These are phyloP conservation scores for Solanum virginianum DNA, from an alignment of 257 asterid species.

Conservation along the genomic window DNA sequence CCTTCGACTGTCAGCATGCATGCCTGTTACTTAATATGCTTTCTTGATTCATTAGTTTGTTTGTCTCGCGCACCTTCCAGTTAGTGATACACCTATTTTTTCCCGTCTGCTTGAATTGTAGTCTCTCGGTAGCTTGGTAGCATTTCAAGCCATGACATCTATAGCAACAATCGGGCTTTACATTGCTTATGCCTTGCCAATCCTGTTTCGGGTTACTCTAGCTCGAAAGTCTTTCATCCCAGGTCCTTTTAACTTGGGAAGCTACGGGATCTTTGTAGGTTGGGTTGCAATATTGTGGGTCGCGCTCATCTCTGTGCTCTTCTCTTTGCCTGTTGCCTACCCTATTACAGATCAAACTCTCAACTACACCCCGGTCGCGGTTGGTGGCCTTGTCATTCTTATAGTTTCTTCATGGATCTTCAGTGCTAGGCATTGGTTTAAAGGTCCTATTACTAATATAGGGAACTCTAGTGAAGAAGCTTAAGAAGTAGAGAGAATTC, in stretches of 20 bases:
- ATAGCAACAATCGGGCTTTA: slow-evolving; percentile 93
- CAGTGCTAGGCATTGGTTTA: slow-evolving; percentile 84
- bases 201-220: slow-evolving; percentile 73
- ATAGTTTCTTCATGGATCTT: slow-evolving; percentile 58
- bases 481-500: neutral
- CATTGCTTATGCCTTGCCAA: slow-evolving; percentile 91
- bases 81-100: neutral
- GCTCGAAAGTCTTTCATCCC: slow-evolving; percentile 66
- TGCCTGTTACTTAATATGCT: neutral
- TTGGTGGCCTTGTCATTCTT: slow-evolving; percentile 66
- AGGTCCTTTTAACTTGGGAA: slow-evolving; percentile 86
- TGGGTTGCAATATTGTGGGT: slow-evolving; percentile 87
- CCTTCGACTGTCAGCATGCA: neutral
- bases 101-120: slow-evolving; percentile 11
- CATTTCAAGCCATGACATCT: slow-evolving; percentile 96
- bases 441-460: slow-evolving; percentile 78
- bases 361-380: slow-evolving; percentile 94
- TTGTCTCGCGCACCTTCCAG: neutral
- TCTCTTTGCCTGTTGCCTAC: slow-evolving; percentile 86
- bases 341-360: slow-evolving; percentile 67
- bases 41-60: neutral
- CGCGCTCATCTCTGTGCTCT: slow-evolving; percentile 65
- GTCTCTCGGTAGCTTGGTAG: slow-evolving; percentile 94
- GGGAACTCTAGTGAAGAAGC: slow-evolving; percentile 7
- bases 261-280: slow-evolving; percentile 57